These are phyloP conservation scores for Plasmodium coatneyi DNA, from an alignment of 169 alveolate genomes.

Conservation along the genomic window DNA sequence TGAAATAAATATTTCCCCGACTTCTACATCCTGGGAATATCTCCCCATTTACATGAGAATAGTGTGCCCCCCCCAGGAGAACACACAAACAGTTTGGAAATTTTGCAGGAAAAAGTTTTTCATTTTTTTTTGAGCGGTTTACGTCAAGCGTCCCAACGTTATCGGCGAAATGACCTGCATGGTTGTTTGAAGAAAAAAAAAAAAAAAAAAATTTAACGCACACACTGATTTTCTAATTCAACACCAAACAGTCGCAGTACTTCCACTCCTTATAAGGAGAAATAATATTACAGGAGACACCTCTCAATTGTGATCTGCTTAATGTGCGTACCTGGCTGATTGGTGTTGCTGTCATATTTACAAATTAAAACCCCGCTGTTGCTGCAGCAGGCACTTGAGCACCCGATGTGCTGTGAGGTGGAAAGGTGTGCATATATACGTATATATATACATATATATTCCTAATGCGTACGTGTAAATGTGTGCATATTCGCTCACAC, in stretches of 20 bases:
- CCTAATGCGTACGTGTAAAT: neutral
- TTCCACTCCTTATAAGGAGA: neutral
- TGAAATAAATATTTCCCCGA: neutral
- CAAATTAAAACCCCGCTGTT: constrained; percentile 35
- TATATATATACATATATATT: neutral
- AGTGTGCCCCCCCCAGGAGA: neutral
- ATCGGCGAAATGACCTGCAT: constrained; percentile 51
- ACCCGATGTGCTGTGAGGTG: constrained; percentile 28
- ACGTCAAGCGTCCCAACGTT: constrained; percentile 65
- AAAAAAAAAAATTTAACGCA: neutral
- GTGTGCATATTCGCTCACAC: neutral
- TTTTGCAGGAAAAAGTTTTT: neutral
- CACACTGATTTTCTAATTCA: neutral
- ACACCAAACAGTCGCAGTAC: neutral
- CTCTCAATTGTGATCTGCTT: neutral
- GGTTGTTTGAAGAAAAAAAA: neutral
- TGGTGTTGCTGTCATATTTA: constrained; percentile 43
- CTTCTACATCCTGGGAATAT: neutral
- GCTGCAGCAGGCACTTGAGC: constrained; percentile 57
- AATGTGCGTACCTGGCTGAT: constrained; percentile 40
- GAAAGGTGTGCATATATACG: constrained; percentile 8
- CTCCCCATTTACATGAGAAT: neutral
- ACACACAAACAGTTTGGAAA: neutral
- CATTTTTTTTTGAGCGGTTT: neutral
- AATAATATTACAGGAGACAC: neutral